Conservation (phyloP, 345 rosid species). For the Hibiscus trionum region DNA sequence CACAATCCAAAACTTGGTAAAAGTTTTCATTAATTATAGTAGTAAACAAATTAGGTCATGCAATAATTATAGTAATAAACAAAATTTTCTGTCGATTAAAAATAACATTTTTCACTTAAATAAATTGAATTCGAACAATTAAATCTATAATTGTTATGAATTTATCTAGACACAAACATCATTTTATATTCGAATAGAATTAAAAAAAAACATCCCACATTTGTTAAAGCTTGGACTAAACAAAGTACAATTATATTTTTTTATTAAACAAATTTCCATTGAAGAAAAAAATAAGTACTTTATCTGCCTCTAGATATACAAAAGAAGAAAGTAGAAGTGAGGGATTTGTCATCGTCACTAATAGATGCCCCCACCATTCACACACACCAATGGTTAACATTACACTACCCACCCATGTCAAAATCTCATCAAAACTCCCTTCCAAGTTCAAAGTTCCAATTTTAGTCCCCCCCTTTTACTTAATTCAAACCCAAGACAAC, state of each 20-base stretch:
- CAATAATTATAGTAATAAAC: not conserved
- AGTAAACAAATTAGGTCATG: not conserved
- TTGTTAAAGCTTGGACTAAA: no score
- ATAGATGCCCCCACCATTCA: not conserved
- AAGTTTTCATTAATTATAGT: not conserved
- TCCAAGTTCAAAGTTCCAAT: not conserved
- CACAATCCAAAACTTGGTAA: no score
- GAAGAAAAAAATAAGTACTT: not conserved
- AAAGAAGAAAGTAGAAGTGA: not conserved
- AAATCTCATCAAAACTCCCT: not conserved
- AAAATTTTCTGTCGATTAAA: no score
- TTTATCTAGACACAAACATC: no score
- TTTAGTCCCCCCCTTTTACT: not conserved
- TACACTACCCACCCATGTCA: not conserved
- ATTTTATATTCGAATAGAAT: no score
- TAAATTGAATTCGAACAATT: no score
- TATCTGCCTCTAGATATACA: not conserved
- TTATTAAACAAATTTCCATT: not conserved
- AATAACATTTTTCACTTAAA: no score
- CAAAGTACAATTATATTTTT: not conserved
- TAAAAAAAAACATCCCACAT: no score
- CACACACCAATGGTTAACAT: not conserved
- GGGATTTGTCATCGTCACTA: not conserved
- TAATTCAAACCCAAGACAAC: conserved; percentile 11
- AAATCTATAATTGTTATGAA: no score